Conservation (phyloP, 75 land plant species). For the Pinus tabuliformis region DNA sequence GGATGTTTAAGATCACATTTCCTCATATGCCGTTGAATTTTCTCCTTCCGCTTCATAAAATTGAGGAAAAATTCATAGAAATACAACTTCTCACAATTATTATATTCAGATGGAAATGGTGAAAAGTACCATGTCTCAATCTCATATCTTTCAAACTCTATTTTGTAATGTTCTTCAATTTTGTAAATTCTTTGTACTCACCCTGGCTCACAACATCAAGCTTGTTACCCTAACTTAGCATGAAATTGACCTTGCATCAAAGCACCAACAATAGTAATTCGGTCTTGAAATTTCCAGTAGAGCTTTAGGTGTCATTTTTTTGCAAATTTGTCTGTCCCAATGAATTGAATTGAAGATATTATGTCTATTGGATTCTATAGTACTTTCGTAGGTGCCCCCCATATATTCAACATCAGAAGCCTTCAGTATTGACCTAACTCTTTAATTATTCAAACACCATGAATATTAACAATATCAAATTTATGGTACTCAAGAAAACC, state of each 20-base stretch:
- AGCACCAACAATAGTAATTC: constrained; percentile 84
- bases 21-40: constrained; percentile 93
- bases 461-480: too few relatives aligned
- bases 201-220: constrained; percentile 93
- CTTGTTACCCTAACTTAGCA: constrained; percentile 43
- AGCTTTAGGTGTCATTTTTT: constrained; percentile 52
- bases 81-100: not conserved
- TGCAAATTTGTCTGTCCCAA: too few relatives aligned
- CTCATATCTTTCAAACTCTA: constrained; percentile 82
- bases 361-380: not conserved
- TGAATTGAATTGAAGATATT: too few relatives aligned
- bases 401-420: too few relatives aligned
- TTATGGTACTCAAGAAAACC: too few relatives aligned
- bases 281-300: constrained; percentile 55
- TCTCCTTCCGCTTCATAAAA: constrained; percentile 86
- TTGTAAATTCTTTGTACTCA: constrained; percentile 97
- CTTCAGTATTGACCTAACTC: too few relatives aligned
- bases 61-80: constrained; percentile 7
- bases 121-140: constrained; percentile 57
- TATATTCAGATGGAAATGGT: constrained; percentile 47
- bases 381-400: constrained; percentile 62
- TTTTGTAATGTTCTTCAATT: constrained; percentile 94
- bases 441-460: too few relatives aligned
- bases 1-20: too few relatives aligned
- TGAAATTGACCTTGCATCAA: constrained; percentile 23